phyloP scores from a whole-genome alignment of 176 grass and related monocot genomes.

The Oryza punctata region DNA sequence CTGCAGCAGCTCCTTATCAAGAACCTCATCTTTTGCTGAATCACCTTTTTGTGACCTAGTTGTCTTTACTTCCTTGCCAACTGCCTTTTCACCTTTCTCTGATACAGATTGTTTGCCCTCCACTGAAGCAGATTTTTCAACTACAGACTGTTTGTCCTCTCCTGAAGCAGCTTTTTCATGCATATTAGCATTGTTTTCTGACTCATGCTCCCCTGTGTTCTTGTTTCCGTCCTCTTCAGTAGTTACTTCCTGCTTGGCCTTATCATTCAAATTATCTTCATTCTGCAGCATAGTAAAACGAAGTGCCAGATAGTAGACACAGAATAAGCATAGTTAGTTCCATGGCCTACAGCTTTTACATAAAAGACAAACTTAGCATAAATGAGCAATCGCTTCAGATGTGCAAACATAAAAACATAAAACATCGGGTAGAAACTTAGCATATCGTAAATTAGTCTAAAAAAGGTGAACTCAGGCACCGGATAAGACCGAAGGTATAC shows the following conservation, averaged over 20 bases:
- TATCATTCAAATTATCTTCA: slow-evolving; percentile 35
- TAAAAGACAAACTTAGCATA: slow-evolving; percentile 13
- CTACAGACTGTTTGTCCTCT: slow-evolving; percentile 25
- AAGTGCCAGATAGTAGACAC: neutral
- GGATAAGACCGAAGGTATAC: too few relatives aligned
- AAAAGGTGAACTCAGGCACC: neutral
- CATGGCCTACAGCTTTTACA: neutral
- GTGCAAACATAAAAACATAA: neutral
- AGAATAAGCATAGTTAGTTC: slow-evolving; percentile 23
- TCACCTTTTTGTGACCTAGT: slow-evolving; percentile 39
- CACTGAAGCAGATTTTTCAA: slow-evolving; percentile 35
- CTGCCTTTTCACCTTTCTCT: slow-evolving; percentile 44
- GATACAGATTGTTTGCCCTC: slow-evolving; percentile 9
- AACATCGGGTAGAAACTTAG: neutral
- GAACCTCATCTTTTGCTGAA: slow-evolving; percentile 61
- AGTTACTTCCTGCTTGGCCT: slow-evolving; percentile 32
- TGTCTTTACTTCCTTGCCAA: slow-evolving; percentile 52
- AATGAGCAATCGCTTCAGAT: neutral
- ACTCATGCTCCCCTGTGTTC: slow-evolving; percentile 33
- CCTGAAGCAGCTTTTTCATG: slow-evolving; percentile 34
- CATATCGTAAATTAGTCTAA: neutral
- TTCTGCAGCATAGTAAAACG: slow-evolving; percentile 48
- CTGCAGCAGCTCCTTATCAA: slow-evolving; percentile 90
- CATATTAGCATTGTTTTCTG: slow-evolving; percentile 31
- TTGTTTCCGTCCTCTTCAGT: slow-evolving; percentile 47